These are phyloP conservation scores for Trichosporon faecale DNA, from an alignment of 1,284 basidiomycete genomes.

Conservation along the genomic window DNA sequence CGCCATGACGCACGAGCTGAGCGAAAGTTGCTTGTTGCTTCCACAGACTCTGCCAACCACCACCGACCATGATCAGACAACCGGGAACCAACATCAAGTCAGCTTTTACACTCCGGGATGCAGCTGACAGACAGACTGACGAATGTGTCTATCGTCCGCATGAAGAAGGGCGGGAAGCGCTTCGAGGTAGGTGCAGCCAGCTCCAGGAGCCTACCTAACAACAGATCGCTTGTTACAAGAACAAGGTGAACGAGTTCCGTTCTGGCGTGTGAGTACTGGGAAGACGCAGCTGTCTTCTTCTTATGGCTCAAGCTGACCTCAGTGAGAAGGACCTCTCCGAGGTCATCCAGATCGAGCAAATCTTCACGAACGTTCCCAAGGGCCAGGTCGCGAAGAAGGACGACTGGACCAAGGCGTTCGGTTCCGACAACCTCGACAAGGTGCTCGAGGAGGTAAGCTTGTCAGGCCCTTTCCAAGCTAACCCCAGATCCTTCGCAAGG, in stretches of 20 bases:
- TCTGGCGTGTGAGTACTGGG: slow-evolving; percentile 69
- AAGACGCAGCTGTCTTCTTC: neutral
- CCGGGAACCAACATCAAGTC: slow-evolving; percentile 30
- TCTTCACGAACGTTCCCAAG: slow-evolving; percentile 95
- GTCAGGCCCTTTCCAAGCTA: neutral
- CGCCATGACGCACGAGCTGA: neutral
- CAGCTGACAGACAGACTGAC: slow-evolving; percentile 63
- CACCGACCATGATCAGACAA: slow-evolving; percentile 20
- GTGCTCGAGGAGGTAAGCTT: slow-evolving; percentile 74
- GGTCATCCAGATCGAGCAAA: slow-evolving; percentile 92
- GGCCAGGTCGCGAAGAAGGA: slow-evolving; percentile 85
- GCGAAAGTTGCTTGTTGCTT: neutral
- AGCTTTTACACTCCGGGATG: neutral
- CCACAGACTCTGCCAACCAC: neutral
- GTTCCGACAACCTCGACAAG: slow-evolving; percentile 67
- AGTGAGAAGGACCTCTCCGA: slow-evolving; percentile 93
- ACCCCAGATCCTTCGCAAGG: slow-evolving; percentile 82
- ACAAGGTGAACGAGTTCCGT: slow-evolving; percentile 96
- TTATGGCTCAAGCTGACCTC: slow-evolving; percentile 7
- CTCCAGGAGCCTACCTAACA: neutral
- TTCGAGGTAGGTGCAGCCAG: slow-evolving; percentile 68
- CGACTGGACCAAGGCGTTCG: slow-evolving; percentile 89
- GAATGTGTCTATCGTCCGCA: slow-evolving; percentile 90
- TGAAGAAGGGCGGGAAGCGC: slow-evolving; percentile 95
- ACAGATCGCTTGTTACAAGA: slow-evolving; percentile 97